phyloP scores from a whole-genome alignment of 768 basidiomycete species.

The Termitomyces sp. region DNA sequence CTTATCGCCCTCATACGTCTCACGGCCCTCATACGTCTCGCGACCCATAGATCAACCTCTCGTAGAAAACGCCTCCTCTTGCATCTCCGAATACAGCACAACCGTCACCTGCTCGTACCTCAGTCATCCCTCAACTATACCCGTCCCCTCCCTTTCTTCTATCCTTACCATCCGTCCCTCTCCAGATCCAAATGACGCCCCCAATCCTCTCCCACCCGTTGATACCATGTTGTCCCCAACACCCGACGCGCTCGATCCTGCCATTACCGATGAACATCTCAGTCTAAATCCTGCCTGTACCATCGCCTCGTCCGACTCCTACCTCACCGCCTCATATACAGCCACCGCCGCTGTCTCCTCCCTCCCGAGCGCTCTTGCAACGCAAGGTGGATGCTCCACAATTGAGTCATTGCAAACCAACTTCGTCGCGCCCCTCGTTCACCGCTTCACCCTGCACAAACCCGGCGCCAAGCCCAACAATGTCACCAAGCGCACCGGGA shows the following conservation, averaged over 20 bases:
- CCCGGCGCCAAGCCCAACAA: slow-evolving; percentile 60
- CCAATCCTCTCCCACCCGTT: slow-evolving; percentile 27
- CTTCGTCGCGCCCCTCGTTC: slow-evolving; percentile 49
- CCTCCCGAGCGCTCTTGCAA: slow-evolving; percentile 54
- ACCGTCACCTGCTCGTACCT: slow-evolving; percentile 54
- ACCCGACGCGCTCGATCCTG: not conserved
- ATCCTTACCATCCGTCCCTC: slow-evolving; percentile 64
- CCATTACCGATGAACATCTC: slow-evolving; percentile 24
- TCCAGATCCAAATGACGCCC: slow-evolving; percentile 41
- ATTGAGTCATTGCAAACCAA: slow-evolving; percentile 40
- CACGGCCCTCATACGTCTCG: not conserved
- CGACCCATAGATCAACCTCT: slow-evolving; percentile 38
- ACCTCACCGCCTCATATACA: slow-evolving; percentile 53
- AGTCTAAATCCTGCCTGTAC: slow-evolving; percentile 46
- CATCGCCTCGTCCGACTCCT: slow-evolving; percentile 53
- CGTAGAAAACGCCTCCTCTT: slow-evolving; percentile 29
- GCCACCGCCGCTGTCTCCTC: slow-evolving; percentile 35
- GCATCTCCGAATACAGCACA: slow-evolving; percentile 60
- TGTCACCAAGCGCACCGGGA: slow-evolving; percentile 24
- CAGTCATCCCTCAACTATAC: slow-evolving; percentile 30
- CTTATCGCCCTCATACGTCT: not conserved
- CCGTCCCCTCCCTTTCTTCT: slow-evolving; percentile 58
- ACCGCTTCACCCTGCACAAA: slow-evolving; percentile 84
- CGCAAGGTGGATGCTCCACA: slow-evolving; percentile 73
- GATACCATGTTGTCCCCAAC: slow-evolving; percentile 16